Base-by-base conservation (phyloP, 139 green algal genomes). In the Chlorella vulgaris region DNA sequence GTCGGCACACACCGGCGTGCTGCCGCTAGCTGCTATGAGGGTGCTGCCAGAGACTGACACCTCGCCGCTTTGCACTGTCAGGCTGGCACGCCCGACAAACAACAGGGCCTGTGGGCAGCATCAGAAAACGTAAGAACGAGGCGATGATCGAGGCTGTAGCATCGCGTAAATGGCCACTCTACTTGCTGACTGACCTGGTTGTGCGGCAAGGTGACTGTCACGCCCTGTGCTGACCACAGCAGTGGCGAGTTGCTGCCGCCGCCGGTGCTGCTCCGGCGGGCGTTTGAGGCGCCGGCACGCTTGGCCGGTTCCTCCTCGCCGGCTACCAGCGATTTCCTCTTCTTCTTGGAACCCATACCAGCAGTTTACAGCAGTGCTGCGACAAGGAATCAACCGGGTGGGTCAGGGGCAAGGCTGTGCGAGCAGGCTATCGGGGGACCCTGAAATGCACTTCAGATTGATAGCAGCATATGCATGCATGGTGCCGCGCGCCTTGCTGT, bases 31-130 rank as follows among this genome's bases (percentile, higher is more conserved):
- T 24, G 79, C 31, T 0, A 24, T 80, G 4, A 84, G 15, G 0
- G 51, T n/a, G 29, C 8, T 26, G 5, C 79, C 79, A 15, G 26
- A 28, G 1, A 36, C 22, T 2, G 67, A 13, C 69, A 84, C 58
- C 70, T 84, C 79, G 29, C 79, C 79, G 40, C 67, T 70, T 42
- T 79, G 79, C 47, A 84, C 79, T 3, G 39, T 38, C 58, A 80
- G 51, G 19, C 15, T 39, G 62, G 51, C 81, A 0, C 36, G 39
- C n/a, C 81, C 81, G 1, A 51, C 29, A 33, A 85, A 81, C 24
- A 76, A 15, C 18, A 85, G 70, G 3, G 69, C 53, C 81, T 85
- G 81, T 40, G 31, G 35, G 4, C 31, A 22, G 33, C 66, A 73
- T 31, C 7, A 8, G 40, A 33, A 28, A 40, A 2, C 24, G 19